Base-by-base conservation (phyloP, 2,329 filamentous ascomycete genomes). In the Dactylellina haptotyla region DNA sequence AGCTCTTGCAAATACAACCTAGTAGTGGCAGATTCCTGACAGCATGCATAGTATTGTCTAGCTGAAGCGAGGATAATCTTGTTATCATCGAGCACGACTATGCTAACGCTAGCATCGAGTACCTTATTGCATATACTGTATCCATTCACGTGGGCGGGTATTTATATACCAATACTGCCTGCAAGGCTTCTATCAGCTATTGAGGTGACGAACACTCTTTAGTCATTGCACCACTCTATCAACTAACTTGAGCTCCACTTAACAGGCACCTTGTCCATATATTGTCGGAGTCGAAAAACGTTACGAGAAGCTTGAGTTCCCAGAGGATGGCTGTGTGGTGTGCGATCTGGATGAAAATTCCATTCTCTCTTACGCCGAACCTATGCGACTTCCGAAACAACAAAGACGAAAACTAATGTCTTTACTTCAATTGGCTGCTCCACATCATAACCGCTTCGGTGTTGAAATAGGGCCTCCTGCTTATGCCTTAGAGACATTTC, bases 21-120 rank as follows among this genome's bases (percentile, higher is more conserved):
- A 63, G 48, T 39, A 30, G 37, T 66, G n/a, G n/a, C n/a, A n/a
- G n/a, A n/a, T 50, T 51, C 59, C 18, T 41, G 46, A 61, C 39
- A 61, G 39, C 61, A 14, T 34, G 50, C 50, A 64, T 61, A 82
- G 83, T 97, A 94, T 81, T 91, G 92, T 76, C 86, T 99, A 80
- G 87, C 92, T 0, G 95, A 99, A 82, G 95, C 93, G 46, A 90
- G 94, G 69, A 97, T 99, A 81, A 97, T 99, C 79, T 89, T 99
- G 76, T 85, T 98, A 18, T 98, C 95, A 6, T 97, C 93, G 1
- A 93, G 99, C 80, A 95, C 94, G 1, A 90, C 93, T 56, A 98
- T 99, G 95, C 85, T 99, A 67, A 93, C 98, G 79, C 86, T 98
- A 46, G 94, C 93, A 34, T 96, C 91, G 78, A 89, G 93, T 80